Conservation (phyloP, 2,329 filamentous ascomycete species). For the Aspergillus hortae region DNA sequence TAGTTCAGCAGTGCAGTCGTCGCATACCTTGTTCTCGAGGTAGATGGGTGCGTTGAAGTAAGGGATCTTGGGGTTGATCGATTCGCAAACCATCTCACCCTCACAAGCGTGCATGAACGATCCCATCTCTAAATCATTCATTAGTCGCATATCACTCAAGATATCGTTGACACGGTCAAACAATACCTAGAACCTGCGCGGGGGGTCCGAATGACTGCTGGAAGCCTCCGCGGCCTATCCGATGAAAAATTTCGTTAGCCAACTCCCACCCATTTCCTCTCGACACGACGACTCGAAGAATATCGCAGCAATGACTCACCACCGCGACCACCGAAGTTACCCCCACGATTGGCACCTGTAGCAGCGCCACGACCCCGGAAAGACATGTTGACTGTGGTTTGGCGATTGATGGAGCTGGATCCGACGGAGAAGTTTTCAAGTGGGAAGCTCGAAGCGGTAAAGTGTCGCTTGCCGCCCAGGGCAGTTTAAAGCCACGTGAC, state of each 20-base stretch:
- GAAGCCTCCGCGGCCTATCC: constrained; percentile 59
- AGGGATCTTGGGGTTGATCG: constrained; percentile 89
- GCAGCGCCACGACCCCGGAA: constrained; percentile 57
- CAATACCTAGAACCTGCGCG: constrained; percentile 55
- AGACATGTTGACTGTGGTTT: constrained; percentile 52
- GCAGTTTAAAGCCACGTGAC: constrained; percentile 31
- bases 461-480: constrained; percentile 33
- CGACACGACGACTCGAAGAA: constrained; percentile 10
- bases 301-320: constrained; percentile 29
- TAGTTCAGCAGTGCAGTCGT: neutral
- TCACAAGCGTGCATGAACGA: constrained; percentile 91
- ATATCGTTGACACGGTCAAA: constrained; percentile 1
- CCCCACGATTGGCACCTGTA: constrained; percentile 53
- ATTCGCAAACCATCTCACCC: constrained; percentile 97
- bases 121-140: constrained; percentile 69
- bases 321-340: constrained; percentile 40
- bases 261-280: constrained; percentile 5
- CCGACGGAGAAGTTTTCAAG: constrained; percentile 39
- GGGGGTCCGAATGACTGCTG: constrained; percentile 62
- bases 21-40: constrained; percentile 87
- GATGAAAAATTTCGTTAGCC: constrained; percentile 35
- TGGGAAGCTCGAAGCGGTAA: constrained; percentile 45
- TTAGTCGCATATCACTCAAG: constrained; percentile 25
- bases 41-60: constrained; percentile 99
- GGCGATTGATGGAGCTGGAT: constrained; percentile 22